Evolutionary conservation across 371 early-diverging fungal genomes (phyloP), one percentile per base, ranked within the genome.

Genomic region (Mucor sp.): DNA sequence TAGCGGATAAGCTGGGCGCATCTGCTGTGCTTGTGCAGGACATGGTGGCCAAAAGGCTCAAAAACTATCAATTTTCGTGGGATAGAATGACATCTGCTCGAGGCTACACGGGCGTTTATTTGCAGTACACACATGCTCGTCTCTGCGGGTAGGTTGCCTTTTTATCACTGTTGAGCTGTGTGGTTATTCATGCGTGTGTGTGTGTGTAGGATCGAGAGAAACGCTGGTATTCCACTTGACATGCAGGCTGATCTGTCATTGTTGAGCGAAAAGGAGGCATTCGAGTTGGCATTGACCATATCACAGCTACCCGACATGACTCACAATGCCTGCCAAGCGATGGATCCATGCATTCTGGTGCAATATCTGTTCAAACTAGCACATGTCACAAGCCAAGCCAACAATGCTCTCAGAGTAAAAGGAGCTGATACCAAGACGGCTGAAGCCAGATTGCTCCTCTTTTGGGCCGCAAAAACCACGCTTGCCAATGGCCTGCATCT

Each of bases 61-160:
- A 96, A 78, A 97, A 97, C 71, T 99, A 99, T 74, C 86, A 89
- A 19, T 99, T 99, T 81, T 87, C 93, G 68, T 96, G 96, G 93
- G 89, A 91, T 67, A 89, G 97, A 59, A 97, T 98, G 92, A 90
- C 95, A 30, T 88, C 92, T 61, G 92, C 95, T 41, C 94, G 93
- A 66, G 99, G 99, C 28, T 94, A 97, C 74, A 99, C 99, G 7
- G 99, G 99, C 0, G 94, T 99, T 11, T 99, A 95, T 78, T 80
- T 99, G 3, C 99, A 99, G 81, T 99, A 92, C 70, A 92, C 98
- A 23, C 90, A 97, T 79, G 93, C 97, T 5, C 92, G 98, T 14
- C 83, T 96, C 28, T 94, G 94, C 74, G 83, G 86, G 50, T 50
- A 23, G 12, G 50, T 25, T 30, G 30, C 30, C 11, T 8, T 37